phyloP scores from a whole-genome alignment of 1,284 basidiomycete species.

The Exsudoporus floridanus region DNA sequence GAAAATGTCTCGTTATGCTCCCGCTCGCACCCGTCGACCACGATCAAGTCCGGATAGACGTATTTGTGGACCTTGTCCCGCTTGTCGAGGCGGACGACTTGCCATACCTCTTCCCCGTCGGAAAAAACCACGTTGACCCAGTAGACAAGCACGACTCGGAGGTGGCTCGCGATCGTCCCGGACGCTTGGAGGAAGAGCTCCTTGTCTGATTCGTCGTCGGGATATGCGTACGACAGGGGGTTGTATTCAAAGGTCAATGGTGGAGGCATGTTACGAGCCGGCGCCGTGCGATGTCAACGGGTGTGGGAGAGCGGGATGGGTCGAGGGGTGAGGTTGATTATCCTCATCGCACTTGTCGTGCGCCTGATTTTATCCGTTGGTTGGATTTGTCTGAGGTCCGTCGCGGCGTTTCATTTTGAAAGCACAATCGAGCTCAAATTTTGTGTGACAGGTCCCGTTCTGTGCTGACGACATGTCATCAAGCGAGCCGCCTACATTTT shows the following conservation, averaged over 20 bases:
- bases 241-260: constrained; percentile 22
- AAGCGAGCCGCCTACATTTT: neutral
- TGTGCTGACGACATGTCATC: neutral
- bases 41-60: constrained; percentile 31
- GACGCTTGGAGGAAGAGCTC: constrained; percentile 27
- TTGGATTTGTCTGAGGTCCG: neutral
- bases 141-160: constrained; percentile 22
- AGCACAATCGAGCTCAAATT: neutral
- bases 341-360: constrained; percentile 1
- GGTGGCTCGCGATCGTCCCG: neutral
- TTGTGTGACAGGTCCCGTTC: neutral
- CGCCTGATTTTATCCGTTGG: constrained; percentile 6
- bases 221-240: constrained; percentile 21
- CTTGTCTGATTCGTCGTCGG: constrained; percentile 28
- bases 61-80: constrained; percentile 15
- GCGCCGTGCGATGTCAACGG: neutral
- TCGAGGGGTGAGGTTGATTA: constrained; percentile 6
- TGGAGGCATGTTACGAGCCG: constrained; percentile 4
- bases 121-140: constrained; percentile 26
- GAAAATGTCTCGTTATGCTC: constrained; percentile 10
- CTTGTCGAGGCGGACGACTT: constrained; percentile 25
- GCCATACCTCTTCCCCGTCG: constrained; percentile 31
- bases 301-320: neutral
- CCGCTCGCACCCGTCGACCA: constrained; percentile 19
- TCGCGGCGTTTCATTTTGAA: constrained; percentile 14